Evolutionary conservation across 139 green algal species (phyloP), one percentile per base, ranked within the genome.

Genomic region (Asterochloris sp.): DNA sequence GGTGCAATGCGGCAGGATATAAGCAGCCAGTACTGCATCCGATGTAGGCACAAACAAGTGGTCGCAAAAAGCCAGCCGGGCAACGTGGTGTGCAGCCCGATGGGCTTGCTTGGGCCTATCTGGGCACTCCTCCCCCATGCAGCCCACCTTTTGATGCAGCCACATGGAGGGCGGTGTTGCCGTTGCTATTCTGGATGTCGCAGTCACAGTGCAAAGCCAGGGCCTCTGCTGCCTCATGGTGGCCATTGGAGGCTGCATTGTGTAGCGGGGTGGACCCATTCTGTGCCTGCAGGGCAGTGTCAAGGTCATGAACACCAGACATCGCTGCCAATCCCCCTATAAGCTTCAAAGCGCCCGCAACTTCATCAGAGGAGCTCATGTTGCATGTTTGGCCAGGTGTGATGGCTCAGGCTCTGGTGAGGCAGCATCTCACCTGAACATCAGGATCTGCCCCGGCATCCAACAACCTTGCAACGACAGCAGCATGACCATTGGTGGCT

Each of bases 111-210:
- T 54, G 38, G 38, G 38, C 4, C 38, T 54, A 6, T 54, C 38
- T 54, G 38, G 38, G 38, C 4, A 54, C 38, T 54, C 2, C 38
- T 54, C 38, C 66, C 17, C 66, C 17, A 71, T 12, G 66, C 21
- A n/a, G 64, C 26, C 27, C 61, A 89, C 85, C 88, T 87, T 92
- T 92, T 54, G 75, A 80, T 0, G 84, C 74, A 12, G 88, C 80
- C 24, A 92, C 74, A 69, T 92, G 88, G 47, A 92, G 86, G 16
- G 89, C 79, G 10, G 88, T 92, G 82, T 90, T 92, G 79, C 89
- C 89, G 54, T 83, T 84, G 83, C 69, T 86, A 82, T 92, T 92
- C 82, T 92, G 85, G 11, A 92, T 76, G 76, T 92, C 88, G 12
- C 69, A 78, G 83, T 92, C 88, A 64, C 77, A 87, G 16, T 68